Evolutionary conservation across 176 grass and related monocot genomes (phyloP).

Genomic region (Cenchrus americanus): DNA sequence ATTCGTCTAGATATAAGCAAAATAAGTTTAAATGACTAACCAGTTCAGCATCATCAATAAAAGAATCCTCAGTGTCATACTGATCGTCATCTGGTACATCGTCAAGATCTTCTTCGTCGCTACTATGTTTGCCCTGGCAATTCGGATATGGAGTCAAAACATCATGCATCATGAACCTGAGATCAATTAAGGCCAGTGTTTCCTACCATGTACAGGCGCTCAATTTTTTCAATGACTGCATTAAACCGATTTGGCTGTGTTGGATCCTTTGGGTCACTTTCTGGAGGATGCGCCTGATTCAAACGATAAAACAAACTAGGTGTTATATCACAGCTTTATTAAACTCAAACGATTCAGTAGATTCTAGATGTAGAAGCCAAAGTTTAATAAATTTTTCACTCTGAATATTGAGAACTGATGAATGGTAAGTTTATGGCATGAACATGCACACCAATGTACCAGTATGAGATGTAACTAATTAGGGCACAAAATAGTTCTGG

Average conservation of each 20-base stretch:
- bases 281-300: conserved; percentile 60
- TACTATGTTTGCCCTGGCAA: conserved; percentile 91
- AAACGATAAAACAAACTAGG: conserved; percentile 27
- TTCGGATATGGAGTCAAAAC: conserved; percentile 35
- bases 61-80: conserved; percentile 99
- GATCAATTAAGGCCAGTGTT: conserved; percentile 11
- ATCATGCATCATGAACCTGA: conserved; percentile 1
- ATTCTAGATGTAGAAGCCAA: conserved; percentile 4
- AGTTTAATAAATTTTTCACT: not conserved
- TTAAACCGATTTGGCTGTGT: conserved; percentile 83
- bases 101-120: conserved; percentile 92
- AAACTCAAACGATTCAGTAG: not conserved
- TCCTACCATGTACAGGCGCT: conserved; percentile 95
- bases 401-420: not conserved
- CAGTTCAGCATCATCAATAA: conserved; percentile 97
- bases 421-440: not conserved
- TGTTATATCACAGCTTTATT: conserved; percentile 10
- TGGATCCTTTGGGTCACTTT: conserved; percentile 71
- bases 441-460: not conserved
- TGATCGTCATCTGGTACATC: conserved; percentile 96
- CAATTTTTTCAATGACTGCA: conserved; percentile 99
- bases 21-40: conserved; percentile 53
- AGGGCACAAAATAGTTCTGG: conserved; percentile 7
- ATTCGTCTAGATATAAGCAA: not conserved
- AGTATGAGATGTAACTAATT: not conserved